Base-by-base conservation (phyloP, 2,329 filamentous ascomycete species). In the Alternaria gansuensis region DNA sequence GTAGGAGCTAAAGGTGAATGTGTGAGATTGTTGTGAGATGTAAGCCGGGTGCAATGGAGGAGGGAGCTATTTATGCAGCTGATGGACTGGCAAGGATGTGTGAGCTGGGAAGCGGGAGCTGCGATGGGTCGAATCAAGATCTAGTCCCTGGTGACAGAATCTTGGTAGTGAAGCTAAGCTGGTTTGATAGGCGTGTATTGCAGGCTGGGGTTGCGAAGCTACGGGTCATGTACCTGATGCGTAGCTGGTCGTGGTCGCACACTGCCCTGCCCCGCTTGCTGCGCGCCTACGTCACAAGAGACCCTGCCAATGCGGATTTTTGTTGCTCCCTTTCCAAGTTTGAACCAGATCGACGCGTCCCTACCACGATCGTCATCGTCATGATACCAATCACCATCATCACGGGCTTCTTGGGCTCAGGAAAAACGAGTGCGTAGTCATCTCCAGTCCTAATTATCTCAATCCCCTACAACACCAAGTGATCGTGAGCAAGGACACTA, bases 321-420 rank as follows among this genome's bases (percentile, higher is more conserved):
- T 2, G 1, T 36, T 48, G 31, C 44, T 36, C 36, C 6, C 26
- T 48, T 24, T 33, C n/a, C 11, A 24, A 8, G 0, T 11, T 34
- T 28, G 1, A 1, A 5, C 4, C 7, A 33, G 10, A 28, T 39
- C 14, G 14, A 37, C 34, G 29, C 44, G 44, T 40, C 17, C 28
- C 7, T 28, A 9, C 34, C 29, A 10, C 39, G 40, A 17, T 31
- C 13, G 26, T 36, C 39, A 34, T 51, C 51, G 51, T 49, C 50
- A 76, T 75, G 72, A 95, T 93, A 67, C 93, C 93, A 4, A 90
- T 97, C 76, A 98, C 94, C 45, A 96, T 99, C 74, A 84, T 99
- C 52, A 99, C 95, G 5, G 95, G 95, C 75, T 99, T 98, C 80
- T 87, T 98, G 14, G 95, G 95, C 73, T 94, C 92, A 8, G 95